Evolutionary conservation across 768 basidiomycete species (phyloP).

Genomic region (Tricholoma flavovirens): DNA sequence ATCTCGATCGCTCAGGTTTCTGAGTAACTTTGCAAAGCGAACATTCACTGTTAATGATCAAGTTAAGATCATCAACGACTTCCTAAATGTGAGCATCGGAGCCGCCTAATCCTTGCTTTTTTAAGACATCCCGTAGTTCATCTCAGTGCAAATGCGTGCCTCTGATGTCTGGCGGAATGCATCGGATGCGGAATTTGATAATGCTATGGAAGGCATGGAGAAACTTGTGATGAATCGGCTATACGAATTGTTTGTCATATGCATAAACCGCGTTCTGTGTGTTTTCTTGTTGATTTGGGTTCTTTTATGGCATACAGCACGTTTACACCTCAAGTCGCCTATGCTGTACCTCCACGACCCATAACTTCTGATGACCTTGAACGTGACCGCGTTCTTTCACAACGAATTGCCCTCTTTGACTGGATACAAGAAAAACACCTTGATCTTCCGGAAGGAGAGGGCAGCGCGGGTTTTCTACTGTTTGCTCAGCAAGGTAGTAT

Average conservation of each 20-base stretch:
- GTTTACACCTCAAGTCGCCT: conserved; percentile 80
- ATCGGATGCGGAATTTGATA: conserved; percentile 84
- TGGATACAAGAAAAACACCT: conserved; percentile 90
- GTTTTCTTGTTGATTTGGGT: conserved; percentile 4
- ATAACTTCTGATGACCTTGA: conserved; percentile 96
- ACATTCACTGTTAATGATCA: conserved; percentile 92
- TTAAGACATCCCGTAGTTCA: conserved; percentile 56
- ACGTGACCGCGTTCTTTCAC: conserved; percentile 82
- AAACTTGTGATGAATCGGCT: conserved; percentile 98
- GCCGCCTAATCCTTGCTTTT: neutral
- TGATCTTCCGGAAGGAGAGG: conserved; percentile 78
- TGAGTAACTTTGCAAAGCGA: conserved; percentile 89
- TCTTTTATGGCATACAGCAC: conserved; percentile 48
- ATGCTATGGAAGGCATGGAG: conserved; percentile 98
- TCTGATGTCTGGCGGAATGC: conserved; percentile 78
- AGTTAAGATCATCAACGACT: conserved; percentile 93
- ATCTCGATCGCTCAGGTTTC: conserved; percentile 50
- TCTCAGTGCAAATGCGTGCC: conserved; percentile 80
- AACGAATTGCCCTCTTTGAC: conserved; percentile 84
- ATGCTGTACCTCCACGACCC: conserved; percentile 59
- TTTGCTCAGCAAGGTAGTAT: conserved; percentile 80
- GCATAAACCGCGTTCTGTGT: neutral
- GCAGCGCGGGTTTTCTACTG: conserved; percentile 74
- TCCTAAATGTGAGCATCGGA: conserved; percentile 59
- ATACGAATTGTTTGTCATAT: conserved; percentile 78